Base-by-base conservation (phyloP, 1,284 basidiomycete genomes). In the Cryptococcus deneoformans region DNA sequence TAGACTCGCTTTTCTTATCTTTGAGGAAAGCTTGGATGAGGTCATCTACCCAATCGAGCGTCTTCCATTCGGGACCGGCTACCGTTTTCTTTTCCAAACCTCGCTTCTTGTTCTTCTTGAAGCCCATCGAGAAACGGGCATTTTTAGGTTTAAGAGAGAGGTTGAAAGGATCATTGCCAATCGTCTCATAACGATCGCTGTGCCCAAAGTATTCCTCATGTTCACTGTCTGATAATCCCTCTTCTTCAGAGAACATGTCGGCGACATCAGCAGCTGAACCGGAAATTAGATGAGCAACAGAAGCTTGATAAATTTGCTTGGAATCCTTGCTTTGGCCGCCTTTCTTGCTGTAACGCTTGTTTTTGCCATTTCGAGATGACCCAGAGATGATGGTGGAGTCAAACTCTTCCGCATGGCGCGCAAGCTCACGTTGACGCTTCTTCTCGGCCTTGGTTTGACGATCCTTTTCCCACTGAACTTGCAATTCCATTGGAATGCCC, bases 401-500 rank as follows among this genome's bases (percentile, higher is more conserved):
- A 12, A 86, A 77, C 34, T 82, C 82, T 2, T 82, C 84, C 3
- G 76, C 73, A 29, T 79, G 68, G 7, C 83, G 77, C 58, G 79
- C 78, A 12, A 78, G 67, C 1, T 81, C 83, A 3, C 90, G 85
- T 42, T 83, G 80, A 4, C 80, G 82, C 73, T 91, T 94, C 71
- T 81, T 79, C 58, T 85, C 86, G 0, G 90, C 90, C 75, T 95
- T 96, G 77, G 86, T 88, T 53, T 80, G 78, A 1, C 90, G 87
- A 70, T 95, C 92, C 52, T 83, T 83, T 58, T 85, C 83, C 91
- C 91, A 95, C 62, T 87, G 87, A 0, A 78, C 83, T 59, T 82
- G 82, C 1, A 96, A 81, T 8, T 87, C 82, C 1, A 79, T 72
- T 0, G 88, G 85, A 50, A 92, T 76, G 12, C 77, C 64, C 59